Evolutionary conservation across 345 rosid species (phyloP).

Genomic region (Moricandia arvensis): DNA sequence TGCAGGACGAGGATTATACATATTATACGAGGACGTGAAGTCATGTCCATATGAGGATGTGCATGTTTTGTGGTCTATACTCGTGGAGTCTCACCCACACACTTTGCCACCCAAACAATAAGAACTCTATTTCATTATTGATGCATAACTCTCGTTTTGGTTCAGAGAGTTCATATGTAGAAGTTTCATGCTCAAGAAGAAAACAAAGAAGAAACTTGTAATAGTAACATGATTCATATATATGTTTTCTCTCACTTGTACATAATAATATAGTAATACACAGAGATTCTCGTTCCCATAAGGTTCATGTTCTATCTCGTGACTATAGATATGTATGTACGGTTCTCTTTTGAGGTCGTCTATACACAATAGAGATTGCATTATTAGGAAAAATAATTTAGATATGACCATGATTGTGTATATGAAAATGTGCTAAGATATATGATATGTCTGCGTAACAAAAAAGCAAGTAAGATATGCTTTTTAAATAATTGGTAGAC

Average conservation of each 20-base stretch:
- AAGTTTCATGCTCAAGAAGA: slow-evolving; percentile 13
- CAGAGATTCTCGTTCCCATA: slow-evolving; percentile 15
- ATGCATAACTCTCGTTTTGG: slow-evolving; percentile 19
- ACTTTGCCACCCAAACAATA: slow-evolving; percentile 46
- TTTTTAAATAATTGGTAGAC: slow-evolving; percentile 24
- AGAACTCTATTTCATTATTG: slow-evolving; percentile 29
- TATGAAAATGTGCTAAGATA: slow-evolving; percentile 8
- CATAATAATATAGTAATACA: slow-evolving; percentile 31
- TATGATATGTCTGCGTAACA: slow-evolving; percentile 27
- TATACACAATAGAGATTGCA: not conserved
- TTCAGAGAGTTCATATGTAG: slow-evolving; percentile 8
- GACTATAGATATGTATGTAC: not conserved
- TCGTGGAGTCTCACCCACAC: slow-evolving; percentile 68
- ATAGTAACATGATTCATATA: not conserved
- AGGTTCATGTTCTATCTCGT: not conserved
- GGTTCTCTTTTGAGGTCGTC: not conserved
- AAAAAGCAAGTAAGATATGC: slow-evolving; percentile 22
- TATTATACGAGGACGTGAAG: slow-evolving; percentile 84
- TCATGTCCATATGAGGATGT: slow-evolving; percentile 88
- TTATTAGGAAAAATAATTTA: slow-evolving; percentile 12
- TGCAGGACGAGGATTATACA: slow-evolving; percentile 81
- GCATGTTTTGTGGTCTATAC: slow-evolving; percentile 84
- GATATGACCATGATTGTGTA: slow-evolving; percentile 20
- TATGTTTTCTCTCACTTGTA: slow-evolving; percentile 19
- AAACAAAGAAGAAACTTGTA: not conserved